Evolutionary conservation across 768 basidiomycete genomes (phyloP), one percentile per base, ranked within the genome.

Genomic region (Coprinellus micaceus): DNA sequence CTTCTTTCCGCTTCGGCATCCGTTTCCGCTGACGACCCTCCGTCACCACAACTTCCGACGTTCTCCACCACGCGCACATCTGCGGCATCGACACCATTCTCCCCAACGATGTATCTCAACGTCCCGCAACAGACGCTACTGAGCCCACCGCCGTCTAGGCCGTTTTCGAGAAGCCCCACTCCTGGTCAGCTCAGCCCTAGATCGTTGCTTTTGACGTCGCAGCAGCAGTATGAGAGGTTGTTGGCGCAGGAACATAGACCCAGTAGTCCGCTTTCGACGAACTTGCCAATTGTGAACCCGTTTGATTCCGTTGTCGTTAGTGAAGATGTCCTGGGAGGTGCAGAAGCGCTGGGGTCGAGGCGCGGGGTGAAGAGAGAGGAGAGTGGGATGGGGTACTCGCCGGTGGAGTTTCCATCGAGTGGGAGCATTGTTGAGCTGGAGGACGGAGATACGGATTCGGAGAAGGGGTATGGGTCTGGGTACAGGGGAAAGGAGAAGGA

Each of bases 181-280:
- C 33, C 33, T 6, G 28, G 28, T 4, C 30, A 37, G 6, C 30
- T 56, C 29, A n/a, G 44, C 10, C 30, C n/a, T n/a, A n/a, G n/a
- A n/a, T n/a, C 46, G 41, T 37, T 33, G 29, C 25, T 24, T 30
- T 43, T 30, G 52, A 33, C 11, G 25, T 9, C 28, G 25, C 47
- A 48, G 2, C 53, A 45, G 26, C 53, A 54, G 21, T 43, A 54
- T 33, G 53, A 54, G 40, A 43, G 53, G n/a, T 25, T 54, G 4
- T 21, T 54, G 17, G 44, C 41, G 2, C 53, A 40, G 40, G 26
- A 54, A 25, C 53, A 46, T 47, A 1, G 41, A 24, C 43, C 53
- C 4, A 45, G 40, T 7, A 40, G 36, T 21, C 53, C 53, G 6
- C 44, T 54, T 19, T 54, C 53, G 13, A 54, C 53, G n/a, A 41